Conservation (phyloP, 805 yeast genomes). For the Nakazawaea holstii region DNA sequence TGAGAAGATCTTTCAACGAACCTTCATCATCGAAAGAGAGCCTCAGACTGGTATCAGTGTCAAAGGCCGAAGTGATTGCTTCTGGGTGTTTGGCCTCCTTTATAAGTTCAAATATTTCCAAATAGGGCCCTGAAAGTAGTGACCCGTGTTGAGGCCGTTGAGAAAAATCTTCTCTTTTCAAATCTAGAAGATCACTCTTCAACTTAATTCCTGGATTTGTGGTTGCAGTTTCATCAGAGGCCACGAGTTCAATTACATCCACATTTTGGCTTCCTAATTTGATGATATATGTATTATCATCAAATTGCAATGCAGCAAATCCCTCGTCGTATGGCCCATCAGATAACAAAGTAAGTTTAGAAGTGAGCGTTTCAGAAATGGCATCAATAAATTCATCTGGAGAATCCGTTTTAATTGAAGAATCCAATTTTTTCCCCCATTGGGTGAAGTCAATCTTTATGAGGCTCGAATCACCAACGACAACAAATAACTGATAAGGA, state of each 20-base stretch:
- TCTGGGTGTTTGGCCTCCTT: background rate
- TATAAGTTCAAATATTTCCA: background rate
- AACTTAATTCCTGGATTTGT: background rate
- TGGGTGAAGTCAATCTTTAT: constrained; percentile 22
- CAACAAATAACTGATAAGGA: constrained; percentile 17
- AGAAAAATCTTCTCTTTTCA: background rate
- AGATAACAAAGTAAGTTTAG: background rate
- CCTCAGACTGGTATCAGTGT: background rate
- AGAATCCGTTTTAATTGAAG: constrained; percentile 15
- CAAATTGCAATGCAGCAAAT: background rate
- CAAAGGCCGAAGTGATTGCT: background rate
- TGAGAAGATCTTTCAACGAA: background rate
- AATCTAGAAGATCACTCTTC: background rate
- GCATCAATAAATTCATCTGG: constrained; percentile 14
- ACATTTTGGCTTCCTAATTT: background rate
- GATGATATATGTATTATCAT: background rate
- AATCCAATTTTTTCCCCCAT: constrained; percentile 20
- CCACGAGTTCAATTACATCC: background rate
- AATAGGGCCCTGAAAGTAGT: background rate
- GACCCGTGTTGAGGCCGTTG: background rate
- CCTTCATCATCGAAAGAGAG: background rate
- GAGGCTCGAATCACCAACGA: constrained; percentile 18
- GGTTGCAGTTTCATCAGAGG: background rate
- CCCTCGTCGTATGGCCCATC: background rate
- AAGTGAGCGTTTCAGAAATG: background rate